These are phyloP conservation scores for Ramalina intermedia DNA, from an alignment of 495 filamentous ascomycete species.

Conservation along the genomic window DNA sequence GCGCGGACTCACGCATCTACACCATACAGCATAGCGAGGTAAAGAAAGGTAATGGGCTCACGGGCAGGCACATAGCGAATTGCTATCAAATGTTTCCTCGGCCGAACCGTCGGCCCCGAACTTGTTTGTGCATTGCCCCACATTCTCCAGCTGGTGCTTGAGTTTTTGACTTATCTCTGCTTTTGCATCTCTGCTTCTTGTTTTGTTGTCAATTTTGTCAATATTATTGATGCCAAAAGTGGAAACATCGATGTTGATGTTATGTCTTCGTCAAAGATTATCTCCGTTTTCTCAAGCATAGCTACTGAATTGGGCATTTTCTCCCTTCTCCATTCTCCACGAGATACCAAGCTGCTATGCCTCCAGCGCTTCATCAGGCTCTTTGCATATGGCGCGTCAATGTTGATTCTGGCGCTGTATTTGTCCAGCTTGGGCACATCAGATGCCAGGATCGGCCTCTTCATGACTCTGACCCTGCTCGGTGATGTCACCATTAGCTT, in stretches of 20 bases:
- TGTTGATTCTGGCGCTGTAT: slow-evolving; percentile 60
- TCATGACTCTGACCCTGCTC: slow-evolving; percentile 74
- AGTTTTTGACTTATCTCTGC: too few species aligned
- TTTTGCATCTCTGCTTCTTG: background rate
- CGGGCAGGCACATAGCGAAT: too few species aligned
- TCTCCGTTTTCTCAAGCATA: background rate
- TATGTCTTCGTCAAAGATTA: background rate
- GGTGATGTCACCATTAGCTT: slow-evolving; percentile 71
- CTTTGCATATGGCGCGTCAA: slow-evolving; percentile 64
- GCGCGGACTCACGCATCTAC: too few species aligned
- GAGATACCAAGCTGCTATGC: slow-evolving; percentile 60
- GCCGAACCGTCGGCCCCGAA: too few species aligned
- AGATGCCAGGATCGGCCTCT: slow-evolving; percentile 63
- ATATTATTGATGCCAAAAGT: too few species aligned
- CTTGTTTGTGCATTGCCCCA: too few species aligned
- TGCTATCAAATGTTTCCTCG: too few species aligned
- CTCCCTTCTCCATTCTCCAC: slow-evolving; percentile 33
- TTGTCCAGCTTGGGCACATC: slow-evolving; percentile 50
- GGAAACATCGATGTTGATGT: too few species aligned
- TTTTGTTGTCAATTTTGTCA: background rate
- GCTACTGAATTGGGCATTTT: slow-evolving; percentile 26
- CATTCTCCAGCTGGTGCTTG: too few species aligned
- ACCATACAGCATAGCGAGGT: background rate
- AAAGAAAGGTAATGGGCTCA: background rate
- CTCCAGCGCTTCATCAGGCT: slow-evolving; percentile 62